Evolutionary conservation across 1,139 yeast species (phyloP), one percentile per base, ranked within the genome.

Genomic region (Candida sanyaensis): DNA sequence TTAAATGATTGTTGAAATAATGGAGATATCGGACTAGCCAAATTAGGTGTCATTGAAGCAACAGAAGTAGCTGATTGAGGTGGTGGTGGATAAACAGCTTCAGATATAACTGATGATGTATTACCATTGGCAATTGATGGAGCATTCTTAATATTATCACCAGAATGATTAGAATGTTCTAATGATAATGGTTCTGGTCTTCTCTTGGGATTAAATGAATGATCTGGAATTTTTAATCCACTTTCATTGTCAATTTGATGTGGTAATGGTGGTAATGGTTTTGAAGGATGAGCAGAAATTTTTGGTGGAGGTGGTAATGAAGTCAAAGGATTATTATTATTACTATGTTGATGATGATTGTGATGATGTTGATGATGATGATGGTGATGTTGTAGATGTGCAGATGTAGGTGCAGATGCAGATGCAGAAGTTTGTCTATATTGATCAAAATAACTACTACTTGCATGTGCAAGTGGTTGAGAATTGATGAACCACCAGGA

Each of bases 181-280:
- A 75, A 65, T 11, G 74, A 58, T 45, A 75, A 63, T 7, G 79
- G 80, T 44, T 72, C 56, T 28, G 80, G 80, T 53, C 80, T 62
- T 53, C 74, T 60, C 48, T 71, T 73, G 9, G 77, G 76, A 52
- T 70, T 73, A 54, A 66, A 71, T 42, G 64, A 61, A 50, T 60
- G 64, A 8, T 59, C 51, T 3, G 73, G 71, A 13, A 65, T 46
- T 47, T 62, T 66, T 27, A 66, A 52, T 11, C 50, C 55, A 34
- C 58, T 52, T 11, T 46, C 29, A 21, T 24, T 21, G 21, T 42
- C 42, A 8, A 33, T 21, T 37, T 48, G 52, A 21, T 47, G 53
- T 26, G 50, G 51, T 36, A 57, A 57, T 13, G 47, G 50, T 12
- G 51, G 55, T 23, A 40, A 52, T 34, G 51, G 54, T 32, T 50